Evolutionary conservation across 352 stramenopile genomes (phyloP).

Genomic region (Pilasporangium apinafurcum): DNA sequence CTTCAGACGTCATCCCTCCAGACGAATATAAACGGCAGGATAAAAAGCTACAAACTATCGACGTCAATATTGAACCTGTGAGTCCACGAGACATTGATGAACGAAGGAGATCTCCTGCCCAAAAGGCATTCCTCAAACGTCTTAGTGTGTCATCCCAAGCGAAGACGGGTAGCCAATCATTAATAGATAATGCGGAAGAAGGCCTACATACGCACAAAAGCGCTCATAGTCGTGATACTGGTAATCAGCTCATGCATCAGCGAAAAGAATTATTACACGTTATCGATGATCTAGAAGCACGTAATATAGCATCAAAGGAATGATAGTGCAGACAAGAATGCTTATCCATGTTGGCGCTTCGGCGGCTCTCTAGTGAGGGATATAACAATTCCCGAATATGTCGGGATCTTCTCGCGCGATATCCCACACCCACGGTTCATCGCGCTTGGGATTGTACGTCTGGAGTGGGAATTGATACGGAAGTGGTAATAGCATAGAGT

Average conservation of each 20-base stretch:
- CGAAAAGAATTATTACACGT: constrained; percentile 21
- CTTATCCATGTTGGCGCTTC: background rate
- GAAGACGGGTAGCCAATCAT: too few relatives aligned
- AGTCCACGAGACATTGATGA: background rate
- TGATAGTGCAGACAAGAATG: background rate
- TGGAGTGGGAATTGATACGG: constrained; percentile 64
- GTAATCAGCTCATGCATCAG: constrained; percentile 23
- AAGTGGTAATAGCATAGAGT: constrained; percentile 30
- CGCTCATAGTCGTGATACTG: background rate
- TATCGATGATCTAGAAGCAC: constrained; percentile 10
- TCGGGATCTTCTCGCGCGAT: constrained; percentile 58
- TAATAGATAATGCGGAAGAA: too few relatives aligned
- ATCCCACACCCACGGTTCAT: constrained; percentile 83
- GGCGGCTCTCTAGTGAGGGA: constrained; percentile 17
- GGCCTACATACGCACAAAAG: too few relatives aligned
- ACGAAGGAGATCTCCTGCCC: constrained; percentile 37
- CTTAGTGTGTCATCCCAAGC: constrained; percentile 10
- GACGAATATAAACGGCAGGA: too few relatives aligned
- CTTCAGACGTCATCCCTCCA: too few relatives aligned
- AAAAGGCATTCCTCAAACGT: constrained; percentile 55
- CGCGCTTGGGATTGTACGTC: constrained; percentile 57
- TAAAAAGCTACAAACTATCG: constrained; percentile 4
- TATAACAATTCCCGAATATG: constrained; percentile 66
- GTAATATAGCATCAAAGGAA: background rate
- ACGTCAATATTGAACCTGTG: constrained; percentile 11